Conservation (phyloP, 345 rosid species). For the Aquilaria sinensis region DNA sequence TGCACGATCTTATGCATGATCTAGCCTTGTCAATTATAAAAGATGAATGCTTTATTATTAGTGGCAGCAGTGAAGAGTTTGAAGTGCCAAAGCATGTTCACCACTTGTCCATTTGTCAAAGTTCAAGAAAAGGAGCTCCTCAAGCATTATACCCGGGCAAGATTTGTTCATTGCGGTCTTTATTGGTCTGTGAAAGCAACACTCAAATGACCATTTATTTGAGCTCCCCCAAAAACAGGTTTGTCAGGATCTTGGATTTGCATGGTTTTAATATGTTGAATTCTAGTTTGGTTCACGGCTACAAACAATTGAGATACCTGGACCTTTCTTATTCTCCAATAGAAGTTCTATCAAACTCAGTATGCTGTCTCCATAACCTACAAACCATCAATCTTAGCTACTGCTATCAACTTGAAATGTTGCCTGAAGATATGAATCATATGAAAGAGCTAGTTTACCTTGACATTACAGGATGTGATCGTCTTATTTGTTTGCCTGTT, state of each 20-base stretch:
- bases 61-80: not conserved
- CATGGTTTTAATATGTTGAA: accelerated
- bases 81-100: not conserved
- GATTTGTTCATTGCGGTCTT: not conserved
- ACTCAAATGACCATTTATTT: not conserved
- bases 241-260: not conserved
- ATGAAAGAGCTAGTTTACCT: constrained; percentile 7
- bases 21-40: constrained; percentile 12
- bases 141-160: not conserved
- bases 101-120: not conserved
- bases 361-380: constrained; percentile 4
- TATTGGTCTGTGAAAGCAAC: not conserved
- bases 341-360: not conserved
- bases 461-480: not conserved
- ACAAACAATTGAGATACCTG: constrained; percentile 6
- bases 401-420: not conserved
- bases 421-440: constrained; percentile 5
- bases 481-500: constrained; percentile 3
- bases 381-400: not conserved
- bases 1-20: constrained; percentile 24
- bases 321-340: not conserved
- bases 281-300: not conserved
- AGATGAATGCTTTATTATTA: not conserved
- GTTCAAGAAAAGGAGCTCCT: not conserved
- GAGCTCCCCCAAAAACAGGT: not conserved